Conservation (phyloP, 257 asterid genomes). For the Gentiana macrophylla region DNA sequence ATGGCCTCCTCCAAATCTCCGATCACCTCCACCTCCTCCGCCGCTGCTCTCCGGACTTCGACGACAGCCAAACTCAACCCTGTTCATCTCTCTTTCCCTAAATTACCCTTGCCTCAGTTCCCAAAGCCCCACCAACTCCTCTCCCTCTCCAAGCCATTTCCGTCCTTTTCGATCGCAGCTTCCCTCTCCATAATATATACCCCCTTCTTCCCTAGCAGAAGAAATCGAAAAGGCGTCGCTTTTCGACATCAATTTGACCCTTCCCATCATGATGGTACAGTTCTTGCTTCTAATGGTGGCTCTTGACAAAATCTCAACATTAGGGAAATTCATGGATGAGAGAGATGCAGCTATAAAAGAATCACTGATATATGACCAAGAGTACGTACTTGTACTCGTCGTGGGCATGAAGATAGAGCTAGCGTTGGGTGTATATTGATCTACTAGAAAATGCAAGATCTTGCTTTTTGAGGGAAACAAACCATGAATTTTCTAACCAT, state of each 20-base stretch:
- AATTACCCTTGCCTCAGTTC: constrained; percentile 30
- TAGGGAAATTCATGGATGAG: constrained; percentile 88
- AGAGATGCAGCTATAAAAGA: constrained; percentile 74
- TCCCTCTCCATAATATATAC: constrained; percentile 32
- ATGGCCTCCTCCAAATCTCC: constrained; percentile 46
- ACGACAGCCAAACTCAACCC: constrained; percentile 32
- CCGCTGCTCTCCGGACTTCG: constrained; percentile 19
- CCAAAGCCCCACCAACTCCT: constrained; percentile 22
- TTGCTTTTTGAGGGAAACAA: no score
- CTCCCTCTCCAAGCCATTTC: constrained; percentile 20
- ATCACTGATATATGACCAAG: constrained; percentile 17
- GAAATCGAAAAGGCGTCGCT: constrained; percentile 69
- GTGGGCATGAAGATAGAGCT: no score
- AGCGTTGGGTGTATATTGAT: no score
- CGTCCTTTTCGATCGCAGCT: constrained; percentile 52
- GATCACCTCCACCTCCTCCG: constrained; percentile 4
- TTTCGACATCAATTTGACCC: constrained; percentile 79
- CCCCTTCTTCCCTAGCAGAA: constrained; percentile 68
- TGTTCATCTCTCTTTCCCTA: constrained; percentile 29
- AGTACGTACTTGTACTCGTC: no score
- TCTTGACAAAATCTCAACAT: constrained; percentile 68
- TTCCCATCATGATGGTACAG: constrained; percentile 68
- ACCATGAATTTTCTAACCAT: no score
- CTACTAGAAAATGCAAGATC: no score
- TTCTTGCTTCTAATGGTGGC: constrained; percentile 84